Evolutionary conservation across 176 grass and related monocot species (phyloP), one percentile per base, ranked within the genome.

Genomic region (Chloris gayana): DNA sequence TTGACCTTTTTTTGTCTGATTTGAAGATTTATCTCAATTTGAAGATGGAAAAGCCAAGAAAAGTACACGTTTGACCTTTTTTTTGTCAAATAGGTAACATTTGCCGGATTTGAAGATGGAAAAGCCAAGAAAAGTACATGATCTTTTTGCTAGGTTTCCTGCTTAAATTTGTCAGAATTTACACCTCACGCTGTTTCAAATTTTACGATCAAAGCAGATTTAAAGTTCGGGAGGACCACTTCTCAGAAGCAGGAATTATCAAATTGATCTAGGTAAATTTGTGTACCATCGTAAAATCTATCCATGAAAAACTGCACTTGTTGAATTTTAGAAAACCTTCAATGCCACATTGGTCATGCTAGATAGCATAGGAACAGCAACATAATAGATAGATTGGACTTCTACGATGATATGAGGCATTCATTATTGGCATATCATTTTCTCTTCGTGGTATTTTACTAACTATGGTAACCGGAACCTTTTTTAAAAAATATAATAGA

Each of bases 401-500:
- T 15, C 9, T 41, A 56, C 14, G 44, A 65, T 65, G 57, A 8
- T 29, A 64, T 2, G 11, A 45, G 79, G 29, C 21, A 50, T 50
- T 14, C 3, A 46, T 46, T 50, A 13, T 4, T 50, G 14, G 47
- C 47, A 50, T 50, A 50, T 50, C 14, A 18, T 18, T 50, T 50
- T 18, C 47, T 19, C 14, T 80, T 27, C 37, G 58, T 58, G 29
- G 29, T 63, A 59, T 45, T 24, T 21, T 62, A 69, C 34, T 54
- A 59, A 51, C 47, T 18, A 50, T 50, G 47, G 47, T 50, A 1
- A 50, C 15, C 14, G 41, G 50, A 13, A 53, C 17, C 47, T 54
- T 59, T 65, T 21, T 58, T 32, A 47, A 70, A 50, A 50, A 54
- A 87, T 56, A 26, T 77, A 76, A n/a, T 64, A 32, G 39, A 66